These are phyloP conservation scores for Andrographis paniculata DNA, from an alignment of 305 asterid genomes.

Conservation along the genomic window DNA sequence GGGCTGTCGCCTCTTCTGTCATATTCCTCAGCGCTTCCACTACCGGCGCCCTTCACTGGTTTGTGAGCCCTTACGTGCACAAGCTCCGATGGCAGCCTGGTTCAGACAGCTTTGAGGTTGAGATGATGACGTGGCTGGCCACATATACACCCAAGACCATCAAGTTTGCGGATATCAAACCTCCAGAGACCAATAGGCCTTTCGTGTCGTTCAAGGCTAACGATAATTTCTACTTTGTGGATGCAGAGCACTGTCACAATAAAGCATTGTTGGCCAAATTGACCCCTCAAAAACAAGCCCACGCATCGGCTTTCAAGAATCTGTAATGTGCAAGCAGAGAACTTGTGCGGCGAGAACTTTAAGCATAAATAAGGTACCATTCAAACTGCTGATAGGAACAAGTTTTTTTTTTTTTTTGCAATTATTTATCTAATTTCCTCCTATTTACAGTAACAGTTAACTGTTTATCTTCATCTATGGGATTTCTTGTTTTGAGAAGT, in stretches of 20 bases:
- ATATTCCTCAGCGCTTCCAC: slow-evolving; percentile 75
- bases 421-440: no score
- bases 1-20: slow-evolving; percentile 51
- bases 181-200: slow-evolving; percentile 51
- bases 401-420: no score
- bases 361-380: not conserved
- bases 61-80: slow-evolving; percentile 85
- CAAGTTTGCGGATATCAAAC: slow-evolving; percentile 61
- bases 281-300: slow-evolving; percentile 41
- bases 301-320: slow-evolving; percentile 53
- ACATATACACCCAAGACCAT: slow-evolving; percentile 48
- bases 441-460: no score
- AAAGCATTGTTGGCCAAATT: slow-evolving; percentile 72
- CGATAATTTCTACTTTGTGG: slow-evolving; percentile 55
- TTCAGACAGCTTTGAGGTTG: slow-evolving; percentile 82
- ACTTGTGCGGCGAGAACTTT: no score
- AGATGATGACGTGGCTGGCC: slow-evolving; percentile 83
- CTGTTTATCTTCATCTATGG: no score
- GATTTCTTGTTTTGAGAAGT: no score
- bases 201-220: slow-evolving; percentile 76
- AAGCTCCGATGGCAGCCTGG: slow-evolving; percentile 90
- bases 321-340: not conserved
- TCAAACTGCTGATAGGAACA: not conserved
- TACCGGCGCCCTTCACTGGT: slow-evolving; percentile 85
- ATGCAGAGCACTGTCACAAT: slow-evolving; percentile 73